A percentile compares a stretch with the other conserved stretches of the same genome.
These are phyloP conservation scores for Clonostachys sp. DNA, from an alignment of 2,329 filamentous ascomycete genomes.

Conservation along the genomic window DNA sequence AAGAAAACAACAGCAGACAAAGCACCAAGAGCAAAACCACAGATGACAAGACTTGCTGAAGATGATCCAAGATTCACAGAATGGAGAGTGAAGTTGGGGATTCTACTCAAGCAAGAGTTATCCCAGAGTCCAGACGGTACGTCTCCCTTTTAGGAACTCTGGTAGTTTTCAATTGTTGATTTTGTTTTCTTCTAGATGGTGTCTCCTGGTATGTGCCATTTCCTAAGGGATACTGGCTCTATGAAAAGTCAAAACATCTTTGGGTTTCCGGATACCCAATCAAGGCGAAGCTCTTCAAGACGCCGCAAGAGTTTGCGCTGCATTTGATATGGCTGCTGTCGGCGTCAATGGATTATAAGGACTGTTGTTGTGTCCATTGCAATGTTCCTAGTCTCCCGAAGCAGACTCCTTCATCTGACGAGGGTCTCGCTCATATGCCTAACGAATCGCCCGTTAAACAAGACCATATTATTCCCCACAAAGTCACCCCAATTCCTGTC, in stretches of 20 bases:
- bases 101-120: slow-evolving; percentile 38
- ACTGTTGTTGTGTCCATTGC: slow-evolving; percentile 48
- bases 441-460: slow-evolving; percentile 7
- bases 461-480: slow-evolving; percentile 14
- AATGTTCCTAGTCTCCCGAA: slow-evolving; percentile 22
- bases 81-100: slow-evolving; percentile 39
- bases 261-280: slow-evolving; percentile 44
- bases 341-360: slow-evolving; percentile 36
- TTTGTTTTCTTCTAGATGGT: slow-evolving; percentile 25
- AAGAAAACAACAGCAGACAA: slow-evolving; percentile 29
- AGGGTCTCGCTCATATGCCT: slow-evolving; percentile 11
- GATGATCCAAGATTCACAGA: slow-evolving; percentile 37
- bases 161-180: slow-evolving; percentile 6
- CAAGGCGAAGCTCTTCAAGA: slow-evolving; percentile 44
- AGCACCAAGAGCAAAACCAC: slow-evolving; percentile 29
- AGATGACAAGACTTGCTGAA: slow-evolving; percentile 35
- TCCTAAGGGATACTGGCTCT: slow-evolving; percentile 39
- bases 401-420: slow-evolving; percentile 13
- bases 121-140: slow-evolving; percentile 32
- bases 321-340: slow-evolving; percentile 49
- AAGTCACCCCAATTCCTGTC: slow-evolving; percentile 29
- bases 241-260: slow-evolving; percentile 42
- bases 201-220: slow-evolving; percentile 39
- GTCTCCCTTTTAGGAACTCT: slow-evolving; percentile 1
- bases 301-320: slow-evolving; percentile 46